Base-by-base conservation (phyloP, 768 basidiomycete genomes). In the Serendipita indica region DNA sequence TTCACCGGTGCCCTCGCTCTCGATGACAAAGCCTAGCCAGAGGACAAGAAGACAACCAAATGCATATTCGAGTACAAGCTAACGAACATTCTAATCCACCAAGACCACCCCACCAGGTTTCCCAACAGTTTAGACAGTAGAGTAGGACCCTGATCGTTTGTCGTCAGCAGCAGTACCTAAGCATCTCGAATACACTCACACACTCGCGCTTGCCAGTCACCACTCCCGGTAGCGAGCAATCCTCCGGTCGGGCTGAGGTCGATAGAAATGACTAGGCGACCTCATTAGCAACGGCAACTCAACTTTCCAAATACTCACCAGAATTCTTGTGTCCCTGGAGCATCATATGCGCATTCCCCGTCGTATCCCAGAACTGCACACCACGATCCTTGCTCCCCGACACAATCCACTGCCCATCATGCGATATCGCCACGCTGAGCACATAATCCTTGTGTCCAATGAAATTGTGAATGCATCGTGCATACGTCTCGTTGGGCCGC, bases 381-480 rank as follows among this genome's bases (percentile, higher is more conserved):
- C 90, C 86, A 12, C 96, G 86, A 69, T 99, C 96, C 72, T 97
- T 97, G 33, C 83, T 84, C 57, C 96, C 94, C 10, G 89, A 92
- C 10, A 96, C 93, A 64, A 98, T 85, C 88, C 91, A 86, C 63
- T 88, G 82, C 3, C 89, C 89, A 69, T 97, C 93, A 62, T 90
- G 86, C 45, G 89, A 90, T 49, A 92, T 88, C 18, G 81, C 82
- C 45, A 84, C 82, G 45, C 79, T 80, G 56, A 86, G 74, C 60
- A 86, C 84, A 60, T 84, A 86, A 68, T 86, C 83, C 80, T 91
- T 93, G 70, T 94, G 93, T 10, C 92, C 93, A 58, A 78, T 82
- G 65, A 94, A 84, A 64, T 89, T 87, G 78, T 88, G 86, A 65
- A 81, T 81, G 67, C 86, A 89, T 59, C 34, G 20, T 10, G 37